Base-by-base conservation (phyloP, 2,329 filamentous ascomycete species). In the Fusarium heterosporum region DNA sequence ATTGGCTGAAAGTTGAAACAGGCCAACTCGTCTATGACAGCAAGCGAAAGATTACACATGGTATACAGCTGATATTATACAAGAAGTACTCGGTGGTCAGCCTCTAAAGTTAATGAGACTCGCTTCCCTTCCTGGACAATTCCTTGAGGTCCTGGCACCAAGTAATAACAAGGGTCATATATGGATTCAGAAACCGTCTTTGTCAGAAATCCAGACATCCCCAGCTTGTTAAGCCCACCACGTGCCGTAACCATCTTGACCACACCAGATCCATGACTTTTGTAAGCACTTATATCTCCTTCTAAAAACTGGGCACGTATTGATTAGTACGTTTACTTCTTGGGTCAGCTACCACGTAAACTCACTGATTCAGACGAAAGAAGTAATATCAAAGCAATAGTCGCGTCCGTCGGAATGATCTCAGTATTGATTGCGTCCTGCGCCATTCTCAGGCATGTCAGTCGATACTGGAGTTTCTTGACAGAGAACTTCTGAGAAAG, bases 331-430 rank as follows among this genome's bases (percentile, higher is more conserved):
- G n/a, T 8, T n/a, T n/a, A n/a, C n/a, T n/a, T n/a, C n/a, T n/a
- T n/a, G n/a, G n/a, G n/a, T n/a, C n/a, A n/a, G n/a, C n/a, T n/a
- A n/a, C n/a, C n/a, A n/a, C n/a, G n/a, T n/a, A n/a, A n/a, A n/a
- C 54, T 9, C 30, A 62, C 55, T 9, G 59, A 59, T 40, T 62
- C 59, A n/a, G 59, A 62, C 8, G 59, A 55, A 55, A 62, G 34
- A 2, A 62, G 38, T 28, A 62, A 55, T 3, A 49, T 49, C 12
- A 62, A 13, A 25, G 56, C 55, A 9, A 62, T 62, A 4, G 48
- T 62, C 6, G 56, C 28, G 10, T 62, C 59, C 14, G 32, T 62
- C 5, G 59, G 56, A 8, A 62, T n/a, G 11, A 0, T 8, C 10
- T 62, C 48, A 3, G 59, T 55, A 1, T 34, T 7, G 12, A 62